phyloP scores from a whole-genome alignment of 1,284 basidiomycete genomes.

The Fomitopsis betulina region DNA sequence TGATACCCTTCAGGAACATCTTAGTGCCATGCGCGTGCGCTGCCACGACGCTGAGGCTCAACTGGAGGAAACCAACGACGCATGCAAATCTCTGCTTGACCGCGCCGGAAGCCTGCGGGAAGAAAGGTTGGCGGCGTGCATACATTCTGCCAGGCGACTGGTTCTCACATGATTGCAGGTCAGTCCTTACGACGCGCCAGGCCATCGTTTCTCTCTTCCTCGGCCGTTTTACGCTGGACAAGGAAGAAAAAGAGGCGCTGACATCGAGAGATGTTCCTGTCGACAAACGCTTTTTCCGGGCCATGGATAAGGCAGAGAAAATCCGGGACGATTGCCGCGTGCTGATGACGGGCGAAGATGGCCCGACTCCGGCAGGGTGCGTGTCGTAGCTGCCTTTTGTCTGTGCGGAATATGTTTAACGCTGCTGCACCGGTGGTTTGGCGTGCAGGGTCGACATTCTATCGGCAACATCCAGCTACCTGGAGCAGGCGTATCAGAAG shows the following conservation, averaged over 20 bases:
- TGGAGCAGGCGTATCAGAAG: conserved; percentile 90
- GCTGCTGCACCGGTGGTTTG: conserved; percentile 7
- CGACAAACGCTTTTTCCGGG: conserved; percentile 70
- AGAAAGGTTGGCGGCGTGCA: conserved; percentile 56
- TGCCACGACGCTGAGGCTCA: conserved; percentile 83
- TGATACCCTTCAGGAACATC: conserved; percentile 68
- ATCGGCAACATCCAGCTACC: conserved; percentile 71
- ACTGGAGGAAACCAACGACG: conserved; percentile 70
- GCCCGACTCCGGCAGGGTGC: conserved; percentile 78
- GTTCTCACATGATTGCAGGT: conserved; percentile 33
- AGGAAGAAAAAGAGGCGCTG: conserved; percentile 70
- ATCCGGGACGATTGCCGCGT: conserved; percentile 85
- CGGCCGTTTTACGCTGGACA: conserved; percentile 76
- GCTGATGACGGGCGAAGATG: conserved; percentile 84
- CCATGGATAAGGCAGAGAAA: conserved; percentile 82
- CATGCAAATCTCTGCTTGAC: conserved; percentile 82
- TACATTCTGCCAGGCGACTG: not conserved
- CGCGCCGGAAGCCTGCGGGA: conserved; percentile 79
- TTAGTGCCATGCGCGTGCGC: conserved; percentile 73
- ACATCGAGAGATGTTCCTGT: conserved; percentile 77
- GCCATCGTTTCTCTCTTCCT: conserved; percentile 81
- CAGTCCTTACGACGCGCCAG: conserved; percentile 65
- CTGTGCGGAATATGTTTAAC: not conserved
- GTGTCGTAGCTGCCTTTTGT: conserved; percentile 19
- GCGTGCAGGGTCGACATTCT: conserved; percentile 79